A percentile compares a stretch with the other conserved stretches of the same genome.
phyloP scores from a whole-genome alignment of 164 flowering plant species.

The Taxillus chinensis region DNA sequence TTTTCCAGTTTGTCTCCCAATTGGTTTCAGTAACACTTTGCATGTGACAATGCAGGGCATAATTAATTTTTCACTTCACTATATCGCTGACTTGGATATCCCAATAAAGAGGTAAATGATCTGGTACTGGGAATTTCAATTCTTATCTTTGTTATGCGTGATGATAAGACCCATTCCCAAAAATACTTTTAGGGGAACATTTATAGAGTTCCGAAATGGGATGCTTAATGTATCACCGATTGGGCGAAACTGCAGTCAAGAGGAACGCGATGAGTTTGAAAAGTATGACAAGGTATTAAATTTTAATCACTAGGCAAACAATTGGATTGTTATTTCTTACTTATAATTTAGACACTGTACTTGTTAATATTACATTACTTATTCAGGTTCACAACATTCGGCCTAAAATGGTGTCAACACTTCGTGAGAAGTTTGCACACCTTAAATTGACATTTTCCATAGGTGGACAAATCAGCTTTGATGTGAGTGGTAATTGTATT shows the following conservation, averaged over 20 bases:
- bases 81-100: slow-evolving; percentile 96
- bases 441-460: slow-evolving; percentile 89
- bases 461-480: slow-evolving; percentile 98
- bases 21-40: slow-evolving; percentile 1
- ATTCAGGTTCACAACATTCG: slow-evolving; percentile 79
- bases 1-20: too few species aligned
- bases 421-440: slow-evolving; percentile 83
- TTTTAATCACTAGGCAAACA: slow-evolving; percentile 1
- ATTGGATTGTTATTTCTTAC: background rate
- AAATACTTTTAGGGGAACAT: slow-evolving; percentile 64
- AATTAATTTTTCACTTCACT: slow-evolving; percentile 86
- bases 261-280: slow-evolving; percentile 92
- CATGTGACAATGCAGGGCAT: slow-evolving; percentile 54
- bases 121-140: background rate
- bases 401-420: slow-evolving; percentile 74
- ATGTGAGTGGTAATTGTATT: slow-evolving; percentile 41
- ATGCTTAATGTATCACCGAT: slow-evolving; percentile 98
- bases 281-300: slow-evolving; percentile 79
- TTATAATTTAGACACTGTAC: background rate
- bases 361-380: background rate
- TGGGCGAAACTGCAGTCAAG: slow-evolving; percentile 97
- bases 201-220: slow-evolving; percentile 94
- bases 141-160: background rate
- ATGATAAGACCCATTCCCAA: background rate
- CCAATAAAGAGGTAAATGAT: slow-evolving; percentile 85